phyloP scores from a whole-genome alignment of 495 filamentous ascomycete genomes.

The Rostrohypoxylon terebratum region DNA sequence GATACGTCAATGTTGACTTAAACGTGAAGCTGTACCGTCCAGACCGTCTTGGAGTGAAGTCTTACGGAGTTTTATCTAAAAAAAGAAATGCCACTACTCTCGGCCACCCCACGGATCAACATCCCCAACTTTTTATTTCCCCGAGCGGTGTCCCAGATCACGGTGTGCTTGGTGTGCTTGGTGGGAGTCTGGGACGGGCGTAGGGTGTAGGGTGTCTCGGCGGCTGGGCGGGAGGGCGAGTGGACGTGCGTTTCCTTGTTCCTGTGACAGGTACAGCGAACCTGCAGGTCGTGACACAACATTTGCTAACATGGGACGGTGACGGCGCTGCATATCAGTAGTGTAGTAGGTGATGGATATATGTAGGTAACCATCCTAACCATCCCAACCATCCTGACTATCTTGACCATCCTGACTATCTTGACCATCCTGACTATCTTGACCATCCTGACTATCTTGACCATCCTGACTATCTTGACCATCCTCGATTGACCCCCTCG shows the following conservation, averaged over 20 bases:
- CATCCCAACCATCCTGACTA: too few relatives aligned
- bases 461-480: background rate
- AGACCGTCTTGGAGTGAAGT: background rate
- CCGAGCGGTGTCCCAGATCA: constrained; percentile 35
- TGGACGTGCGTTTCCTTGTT: constrained; percentile 32
- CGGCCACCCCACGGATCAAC: constrained; percentile 38
- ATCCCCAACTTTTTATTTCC: constrained; percentile 33
- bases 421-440: too few relatives aligned
- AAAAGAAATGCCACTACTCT: constrained; percentile 15
- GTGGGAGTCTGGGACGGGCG: background rate
- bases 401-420: too few relatives aligned
- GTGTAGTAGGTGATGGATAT: background rate
- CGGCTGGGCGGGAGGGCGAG: constrained; percentile 31
- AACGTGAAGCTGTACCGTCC: background rate
- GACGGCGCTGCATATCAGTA: constrained; percentile 23
- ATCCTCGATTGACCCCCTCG: background rate
- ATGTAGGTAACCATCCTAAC: constrained; percentile 1
- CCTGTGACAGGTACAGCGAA: constrained; percentile 40
- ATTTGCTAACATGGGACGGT: constrained; percentile 31
- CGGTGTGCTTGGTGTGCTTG: constrained; percentile 15
- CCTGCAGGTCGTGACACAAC: constrained; percentile 43
- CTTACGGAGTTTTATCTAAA: constrained; percentile 28
- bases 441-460: too few relatives aligned
- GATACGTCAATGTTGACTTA: constrained; percentile 3
- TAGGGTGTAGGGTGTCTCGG: background rate